phyloP scores from a whole-genome alignment of 495 filamentous ascomycete species.

The Talaromyces proteolyticus region DNA sequence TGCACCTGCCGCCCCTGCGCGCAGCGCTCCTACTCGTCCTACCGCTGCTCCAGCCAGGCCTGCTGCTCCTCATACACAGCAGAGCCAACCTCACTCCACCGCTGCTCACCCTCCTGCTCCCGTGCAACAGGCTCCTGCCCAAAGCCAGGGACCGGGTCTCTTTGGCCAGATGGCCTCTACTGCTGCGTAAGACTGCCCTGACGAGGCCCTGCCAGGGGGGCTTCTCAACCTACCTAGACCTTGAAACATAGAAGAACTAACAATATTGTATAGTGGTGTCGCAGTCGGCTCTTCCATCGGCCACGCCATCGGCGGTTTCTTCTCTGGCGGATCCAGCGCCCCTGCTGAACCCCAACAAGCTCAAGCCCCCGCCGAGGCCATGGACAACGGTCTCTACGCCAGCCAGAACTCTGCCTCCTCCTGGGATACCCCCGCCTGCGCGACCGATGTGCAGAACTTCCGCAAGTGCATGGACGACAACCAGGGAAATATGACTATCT shows the following conservation, averaged over 20 bases:
- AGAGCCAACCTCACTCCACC: constrained; percentile 52
- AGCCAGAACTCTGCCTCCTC: constrained; percentile 44
- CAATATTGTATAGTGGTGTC: constrained; percentile 62
- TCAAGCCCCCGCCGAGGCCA: constrained; percentile 31
- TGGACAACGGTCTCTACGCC: constrained; percentile 46
- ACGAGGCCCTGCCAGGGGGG: too few relatives aligned
- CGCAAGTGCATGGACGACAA: constrained; percentile 95
- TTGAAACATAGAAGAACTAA: too few relatives aligned
- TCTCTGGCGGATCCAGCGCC: constrained; percentile 60
- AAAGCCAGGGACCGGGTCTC: constrained; percentile 62
- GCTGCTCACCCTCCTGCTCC: constrained; percentile 51
- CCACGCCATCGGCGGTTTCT: constrained; percentile 84
- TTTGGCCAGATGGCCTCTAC: constrained; percentile 85
- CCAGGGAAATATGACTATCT: constrained; percentile 87
- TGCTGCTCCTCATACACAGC: constrained; percentile 42
- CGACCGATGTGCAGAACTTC: constrained; percentile 75
- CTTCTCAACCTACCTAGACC: too few relatives aligned
- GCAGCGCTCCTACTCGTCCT: constrained; percentile 62
- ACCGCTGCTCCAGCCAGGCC: constrained; percentile 56
- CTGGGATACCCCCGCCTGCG: constrained; percentile 56
- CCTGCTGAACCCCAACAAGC: constrained; percentile 50
- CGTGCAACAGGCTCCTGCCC: constrained; percentile 39
- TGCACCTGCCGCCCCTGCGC: constrained; percentile 49
- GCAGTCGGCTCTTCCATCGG: constrained; percentile 92
- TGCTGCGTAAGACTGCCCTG: constrained; percentile 58